A percentile compares a stretch with the other conserved stretches of the same genome.
phyloP scores from a whole-genome alignment of 164 flowering plant species.

The Annona squamosa region DNA sequence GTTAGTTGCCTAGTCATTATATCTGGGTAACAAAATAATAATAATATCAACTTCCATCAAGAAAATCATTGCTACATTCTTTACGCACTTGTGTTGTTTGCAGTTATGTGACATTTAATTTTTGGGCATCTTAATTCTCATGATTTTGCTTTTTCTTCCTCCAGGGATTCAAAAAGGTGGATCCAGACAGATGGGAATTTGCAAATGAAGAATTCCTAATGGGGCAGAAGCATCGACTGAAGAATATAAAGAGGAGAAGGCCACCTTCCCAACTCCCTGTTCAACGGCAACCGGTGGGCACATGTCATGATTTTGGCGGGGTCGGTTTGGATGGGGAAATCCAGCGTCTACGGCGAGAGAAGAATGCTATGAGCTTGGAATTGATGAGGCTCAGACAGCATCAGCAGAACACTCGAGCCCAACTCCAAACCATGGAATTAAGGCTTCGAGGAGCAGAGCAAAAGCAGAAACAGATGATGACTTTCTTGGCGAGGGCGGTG shows the following conservation, averaged over 20 bases:
- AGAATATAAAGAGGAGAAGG: conserved; percentile 63
- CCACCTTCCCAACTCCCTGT: conserved; percentile 18
- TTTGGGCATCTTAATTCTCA: no score
- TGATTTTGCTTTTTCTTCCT: neutral
- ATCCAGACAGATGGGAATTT: conserved; percentile 51
- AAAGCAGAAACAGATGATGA: conserved; percentile 74
- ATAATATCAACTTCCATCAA: no score
- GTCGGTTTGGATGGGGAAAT: conserved; percentile 61
- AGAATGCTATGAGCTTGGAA: conserved; percentile 49
- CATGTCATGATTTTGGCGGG: conserved; percentile 59
- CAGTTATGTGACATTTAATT: no score
- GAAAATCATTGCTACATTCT: no score
- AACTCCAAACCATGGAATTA: conserved; percentile 54
- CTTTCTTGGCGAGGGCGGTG: conserved; percentile 69
- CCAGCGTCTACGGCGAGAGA: conserved; percentile 60
- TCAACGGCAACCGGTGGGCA: conserved; percentile 37
- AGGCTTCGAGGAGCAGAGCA: conserved; percentile 49
- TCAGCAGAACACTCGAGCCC: conserved; percentile 46
- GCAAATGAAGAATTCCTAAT: conserved; percentile 75
- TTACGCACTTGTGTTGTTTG: no score
- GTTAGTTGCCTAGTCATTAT: no score
- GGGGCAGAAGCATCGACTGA: conserved; percentile 59
- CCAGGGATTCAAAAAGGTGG: conserved; percentile 83
- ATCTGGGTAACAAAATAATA: no score
- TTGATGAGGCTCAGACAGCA: conserved; percentile 68